Percentiles rank a stretch among this genome's conserved stretches.
phyloP scores from a whole-genome alignment of 129 eudicot genomes.

The Artemisia tridentata region DNA sequence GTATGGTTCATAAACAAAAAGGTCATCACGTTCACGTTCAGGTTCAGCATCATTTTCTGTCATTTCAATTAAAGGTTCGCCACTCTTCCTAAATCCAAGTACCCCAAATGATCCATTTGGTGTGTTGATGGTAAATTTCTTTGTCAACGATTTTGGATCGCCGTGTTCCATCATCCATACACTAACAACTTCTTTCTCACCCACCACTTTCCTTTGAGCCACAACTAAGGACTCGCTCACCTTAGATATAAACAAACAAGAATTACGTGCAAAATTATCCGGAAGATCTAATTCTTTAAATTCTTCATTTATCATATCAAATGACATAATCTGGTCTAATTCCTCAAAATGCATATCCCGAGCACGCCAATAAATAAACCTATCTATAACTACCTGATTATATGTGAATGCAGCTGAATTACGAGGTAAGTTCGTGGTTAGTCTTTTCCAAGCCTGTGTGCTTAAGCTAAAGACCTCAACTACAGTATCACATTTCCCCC shows the following conservation, averaged over 20 bases:
- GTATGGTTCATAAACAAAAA: no score
- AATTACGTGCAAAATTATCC: background rate
- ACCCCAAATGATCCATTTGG: background rate
- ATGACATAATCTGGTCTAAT: constrained; percentile 30
- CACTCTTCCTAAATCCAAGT: constrained; percentile 33
- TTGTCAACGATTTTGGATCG: background rate
- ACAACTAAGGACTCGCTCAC: constrained; percentile 7
- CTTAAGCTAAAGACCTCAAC: constrained; percentile 27
- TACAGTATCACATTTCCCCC: background rate
- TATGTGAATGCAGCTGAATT: constrained; percentile 11
- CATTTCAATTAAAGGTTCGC: constrained; percentile 2
- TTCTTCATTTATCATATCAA: constrained; percentile 33
- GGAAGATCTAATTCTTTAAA: constrained; percentile 33
- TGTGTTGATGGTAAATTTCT: constrained; percentile 5
- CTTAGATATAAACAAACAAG: constrained; percentile 29
- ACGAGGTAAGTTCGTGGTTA: constrained; percentile 7
- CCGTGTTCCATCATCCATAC: constrained; percentile 58
- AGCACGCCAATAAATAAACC: constrained; percentile 27
- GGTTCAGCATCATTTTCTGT: no score
- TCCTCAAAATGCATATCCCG: background rate
- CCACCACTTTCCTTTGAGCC: background rate
- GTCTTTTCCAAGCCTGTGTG: constrained; percentile 31
- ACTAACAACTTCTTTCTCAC: background rate
- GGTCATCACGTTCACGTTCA: no score
- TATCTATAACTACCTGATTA: constrained; percentile 31